Evolutionary conservation across 1,284 basidiomycete genomes (phyloP), one percentile per base, ranked within the genome.

Genomic region (Sporisorium sorghi): DNA sequence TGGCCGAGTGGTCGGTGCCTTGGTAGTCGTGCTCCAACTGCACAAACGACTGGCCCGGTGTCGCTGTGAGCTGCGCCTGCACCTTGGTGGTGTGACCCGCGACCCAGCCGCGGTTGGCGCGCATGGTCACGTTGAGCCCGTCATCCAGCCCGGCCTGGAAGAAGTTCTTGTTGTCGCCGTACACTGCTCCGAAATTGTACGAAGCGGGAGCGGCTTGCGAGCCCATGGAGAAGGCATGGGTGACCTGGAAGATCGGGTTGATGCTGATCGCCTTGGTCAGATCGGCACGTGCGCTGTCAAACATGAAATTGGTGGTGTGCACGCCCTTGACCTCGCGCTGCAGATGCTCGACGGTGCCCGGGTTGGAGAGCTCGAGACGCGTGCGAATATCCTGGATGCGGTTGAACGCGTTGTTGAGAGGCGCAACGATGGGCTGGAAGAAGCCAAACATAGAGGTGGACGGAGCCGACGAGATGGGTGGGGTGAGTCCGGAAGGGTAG

Each of bases 171-270:
- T 91, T 89, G 82, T 91, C 95, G 19, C 93, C 95, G 86, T 92
- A 97, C 52, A 98, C 90, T 19, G 94, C 93, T 63, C 92, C 93
- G 85, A 99, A 97, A 86, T 93, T 95, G 87, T 99, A 99, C 44
- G 91, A 91, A 89, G 65, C 80, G 75, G 83, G 82, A 52, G 83
- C 79, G 40, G 61, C 72, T 58, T 82, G 81, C 17, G 92, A 73
- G 32, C 92, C 93, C 68, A 95, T 86, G 59, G 91, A 88, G 87
- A 99, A 98, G 42, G 94, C 93, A 86, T 99, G 97, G 65, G 94
- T 95, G 82, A 98, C 92, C 88, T 98, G 95, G 90, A 99, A 99
- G 59, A 93, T 91, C 32, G 97, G 97, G 86, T 91, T 94, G 85
- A 92, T 89, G 59, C 93, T 97, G 77, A 99, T 88, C 76, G 90